A percentile compares a stretch with the other conserved stretches of the same genome.
phyloP scores from a whole-genome alignment of 257 asterid species.

The Fraxinus pennsylvanica region DNA sequence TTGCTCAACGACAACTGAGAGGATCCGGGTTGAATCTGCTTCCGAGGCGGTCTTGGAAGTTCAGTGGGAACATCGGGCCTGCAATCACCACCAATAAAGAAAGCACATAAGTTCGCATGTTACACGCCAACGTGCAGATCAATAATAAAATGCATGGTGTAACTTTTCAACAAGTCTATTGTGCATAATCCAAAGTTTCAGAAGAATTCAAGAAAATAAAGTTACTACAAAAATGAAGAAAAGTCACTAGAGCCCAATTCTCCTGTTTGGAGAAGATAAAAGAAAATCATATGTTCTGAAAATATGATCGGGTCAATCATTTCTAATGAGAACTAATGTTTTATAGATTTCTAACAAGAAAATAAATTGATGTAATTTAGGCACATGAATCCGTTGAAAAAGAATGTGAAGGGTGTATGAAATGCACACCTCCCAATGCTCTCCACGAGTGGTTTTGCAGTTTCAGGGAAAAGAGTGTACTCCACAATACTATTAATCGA shows the following conservation, averaged over 20 bases:
- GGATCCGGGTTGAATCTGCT: conserved; percentile 50
- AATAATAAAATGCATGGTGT: neutral
- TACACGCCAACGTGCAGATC: neutral
- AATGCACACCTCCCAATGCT: conserved; percentile 60
- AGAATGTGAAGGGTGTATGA: conserved; percentile 16
- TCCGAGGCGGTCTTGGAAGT: conserved; percentile 62
- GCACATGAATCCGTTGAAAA: neutral
- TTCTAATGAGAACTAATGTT: neutral
- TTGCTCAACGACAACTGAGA: conserved; percentile 49
- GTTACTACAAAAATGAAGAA: neutral
- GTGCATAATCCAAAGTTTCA: neutral
- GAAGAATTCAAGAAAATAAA: neutral
- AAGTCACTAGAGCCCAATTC: neutral
- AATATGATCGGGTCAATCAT: neutral
- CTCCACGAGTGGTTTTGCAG: conserved; percentile 53
- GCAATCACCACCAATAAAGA: conserved; percentile 32
- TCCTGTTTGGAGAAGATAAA: neutral
- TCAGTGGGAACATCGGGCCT: conserved; percentile 46
- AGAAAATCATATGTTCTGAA: neutral
- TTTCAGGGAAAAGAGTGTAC: conserved; percentile 85
- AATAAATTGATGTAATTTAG: neutral
- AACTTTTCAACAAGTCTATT: neutral
- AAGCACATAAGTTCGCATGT: neutral
- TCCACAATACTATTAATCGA: conserved; percentile 78
- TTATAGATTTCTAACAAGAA: neutral